phyloP scores from a whole-genome alignment of 2,329 filamentous ascomycete genomes.

The Neofusicoccum kwambonambiense region DNA sequence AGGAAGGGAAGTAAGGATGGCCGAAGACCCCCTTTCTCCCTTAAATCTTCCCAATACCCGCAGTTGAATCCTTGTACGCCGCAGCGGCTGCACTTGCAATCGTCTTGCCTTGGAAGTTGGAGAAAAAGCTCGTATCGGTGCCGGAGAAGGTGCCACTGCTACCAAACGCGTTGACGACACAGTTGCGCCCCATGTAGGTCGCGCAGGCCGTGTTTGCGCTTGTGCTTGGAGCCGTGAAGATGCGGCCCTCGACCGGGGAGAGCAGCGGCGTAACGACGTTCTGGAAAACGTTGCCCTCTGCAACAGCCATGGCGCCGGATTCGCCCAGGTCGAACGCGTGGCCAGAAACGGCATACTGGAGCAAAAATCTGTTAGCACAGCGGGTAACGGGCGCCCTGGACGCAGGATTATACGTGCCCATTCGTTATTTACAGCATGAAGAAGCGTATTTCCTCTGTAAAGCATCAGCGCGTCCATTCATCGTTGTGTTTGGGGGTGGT shows the following conservation, averaged over 20 bases:
- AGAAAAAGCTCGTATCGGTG: conserved; percentile 49
- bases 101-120: conserved; percentile 54
- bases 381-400: too few species aligned
- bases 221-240: conserved; percentile 35
- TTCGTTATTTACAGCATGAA: conserved; percentile 57
- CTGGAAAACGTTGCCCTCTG: conserved; percentile 60
- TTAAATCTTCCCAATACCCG: conserved; percentile 25
- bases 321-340: conserved; percentile 56
- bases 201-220: conserved; percentile 45
- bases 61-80: conserved; percentile 39
- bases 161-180: conserved; percentile 48
- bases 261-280: conserved; percentile 48
- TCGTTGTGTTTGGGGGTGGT: too few species aligned
- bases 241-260: conserved; percentile 41
- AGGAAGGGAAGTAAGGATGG: too few species aligned
- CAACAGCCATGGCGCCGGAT: conserved; percentile 44
- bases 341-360: conserved; percentile 48
- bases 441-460: conserved; percentile 49
- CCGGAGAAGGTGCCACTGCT: conserved; percentile 29
- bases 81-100: conserved; percentile 46
- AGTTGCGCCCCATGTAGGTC: conserved; percentile 49
- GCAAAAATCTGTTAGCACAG: too few species aligned
- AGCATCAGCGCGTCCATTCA: too few species aligned
- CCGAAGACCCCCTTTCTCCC: too few species aligned
- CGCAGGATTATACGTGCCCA: conserved; percentile 28